A percentile compares a stretch with the other conserved stretches of the same genome.
These are phyloP conservation scores for Phlebiopsis flavidoalba DNA, from an alignment of 768 basidiomycete species.

Conservation along the genomic window DNA sequence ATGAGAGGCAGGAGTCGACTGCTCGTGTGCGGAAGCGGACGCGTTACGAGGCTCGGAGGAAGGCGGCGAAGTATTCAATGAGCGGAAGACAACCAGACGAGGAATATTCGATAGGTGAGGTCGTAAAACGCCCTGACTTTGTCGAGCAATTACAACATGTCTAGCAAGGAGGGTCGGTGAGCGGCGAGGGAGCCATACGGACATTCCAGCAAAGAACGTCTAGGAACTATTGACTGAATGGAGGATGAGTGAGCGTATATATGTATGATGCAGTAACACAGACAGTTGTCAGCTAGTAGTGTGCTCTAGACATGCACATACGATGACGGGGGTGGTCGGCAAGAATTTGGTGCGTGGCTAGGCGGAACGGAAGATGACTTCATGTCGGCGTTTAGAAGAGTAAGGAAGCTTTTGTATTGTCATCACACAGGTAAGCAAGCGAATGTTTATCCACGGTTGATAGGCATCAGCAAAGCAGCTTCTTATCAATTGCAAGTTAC, in stretches of 20 bases:
- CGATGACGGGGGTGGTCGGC: conserved; percentile 5
- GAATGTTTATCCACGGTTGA: too few relatives aligned
- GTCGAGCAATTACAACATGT: conserved; percentile 13
- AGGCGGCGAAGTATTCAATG: conserved; percentile 33
- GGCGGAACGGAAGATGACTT: background rate
- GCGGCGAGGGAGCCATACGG: conserved; percentile 69
- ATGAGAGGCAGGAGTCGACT: conserved; percentile 18
- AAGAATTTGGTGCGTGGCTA: conserved; percentile 1
- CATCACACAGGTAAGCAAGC: too few relatives aligned
- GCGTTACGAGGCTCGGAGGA: conserved; percentile 13
- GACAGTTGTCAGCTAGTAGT: background rate
- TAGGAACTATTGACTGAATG: background rate
- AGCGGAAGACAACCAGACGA: conserved; percentile 13
- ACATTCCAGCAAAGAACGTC: conserved; percentile 40
- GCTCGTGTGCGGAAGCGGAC: conserved; percentile 5
- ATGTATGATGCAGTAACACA: background rate
- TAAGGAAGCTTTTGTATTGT: too few relatives aligned
- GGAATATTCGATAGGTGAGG: conserved; percentile 6
- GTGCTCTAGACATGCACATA: background rate
- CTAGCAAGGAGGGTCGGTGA: conserved; percentile 24
- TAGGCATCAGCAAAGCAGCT: too few relatives aligned
- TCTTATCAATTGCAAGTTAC: too few relatives aligned
- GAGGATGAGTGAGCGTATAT: background rate
- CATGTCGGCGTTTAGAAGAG: background rate
- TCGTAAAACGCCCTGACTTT: conserved; percentile 5